These are phyloP conservation scores for Chenopodium album DNA, from an alignment of 148 eudicot genomes.

Conservation along the genomic window DNA sequence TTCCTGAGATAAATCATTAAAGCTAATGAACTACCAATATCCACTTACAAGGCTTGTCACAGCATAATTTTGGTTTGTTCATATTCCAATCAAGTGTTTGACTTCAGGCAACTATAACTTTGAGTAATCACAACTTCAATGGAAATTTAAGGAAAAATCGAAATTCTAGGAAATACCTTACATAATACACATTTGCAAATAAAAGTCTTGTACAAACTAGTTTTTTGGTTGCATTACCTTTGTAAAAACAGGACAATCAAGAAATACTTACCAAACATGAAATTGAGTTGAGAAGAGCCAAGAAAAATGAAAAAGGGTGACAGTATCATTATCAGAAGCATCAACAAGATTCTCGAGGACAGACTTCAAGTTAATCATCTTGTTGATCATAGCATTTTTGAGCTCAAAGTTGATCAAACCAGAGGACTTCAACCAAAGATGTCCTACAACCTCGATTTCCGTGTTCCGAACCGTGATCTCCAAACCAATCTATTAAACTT, in stretches of 20 bases:
- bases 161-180: too few relatives aligned
- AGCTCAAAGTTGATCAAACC: conserved; percentile 13
- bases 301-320: conserved; percentile 11
- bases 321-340: conserved; percentile 6
- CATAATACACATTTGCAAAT: too few relatives aligned
- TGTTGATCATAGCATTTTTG: background rate
- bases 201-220: too few relatives aligned
- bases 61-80: too few relatives aligned
- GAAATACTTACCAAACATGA: background rate
- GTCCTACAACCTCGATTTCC: background rate
- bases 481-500: background rate
- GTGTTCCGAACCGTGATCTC: conserved; percentile 11
- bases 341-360: conserved; percentile 2
- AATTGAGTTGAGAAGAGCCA: conserved; percentile 1
- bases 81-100: too few relatives aligned
- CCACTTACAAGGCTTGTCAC: too few relatives aligned
- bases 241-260: background rate
- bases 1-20: conserved; percentile 16
- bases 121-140: too few relatives aligned
- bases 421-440: conserved; percentile 13
- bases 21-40: background rate
- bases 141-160: too few relatives aligned
- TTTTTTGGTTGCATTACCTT: too few relatives aligned
- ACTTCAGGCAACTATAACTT: too few relatives aligned
- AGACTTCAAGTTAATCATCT: conserved; percentile 2